These are phyloP conservation scores for Chara braunii DNA, from an alignment of 139 green algal genomes.

Conservation along the genomic window DNA sequence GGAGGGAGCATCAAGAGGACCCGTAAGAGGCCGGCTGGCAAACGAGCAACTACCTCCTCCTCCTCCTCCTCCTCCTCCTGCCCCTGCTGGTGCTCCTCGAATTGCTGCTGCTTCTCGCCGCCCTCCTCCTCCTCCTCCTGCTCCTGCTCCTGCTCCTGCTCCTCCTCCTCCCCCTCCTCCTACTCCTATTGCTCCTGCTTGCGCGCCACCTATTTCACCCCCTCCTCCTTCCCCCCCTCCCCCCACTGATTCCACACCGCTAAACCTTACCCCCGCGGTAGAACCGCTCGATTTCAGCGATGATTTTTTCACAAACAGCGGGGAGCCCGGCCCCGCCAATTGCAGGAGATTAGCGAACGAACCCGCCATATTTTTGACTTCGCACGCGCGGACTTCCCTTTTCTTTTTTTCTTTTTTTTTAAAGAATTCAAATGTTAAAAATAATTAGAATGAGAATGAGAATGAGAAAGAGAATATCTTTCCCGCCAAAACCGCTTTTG, in stretches of 20 bases:
- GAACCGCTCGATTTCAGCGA: neutral
- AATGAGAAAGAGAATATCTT: too few species aligned
- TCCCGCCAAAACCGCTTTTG: too few species aligned
- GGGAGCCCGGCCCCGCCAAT: conserved; percentile 20
- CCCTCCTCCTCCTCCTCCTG: neutral
- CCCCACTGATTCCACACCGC: conserved; percentile 1
- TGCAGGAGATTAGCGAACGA: conserved; percentile 39
- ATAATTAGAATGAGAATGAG: too few species aligned
- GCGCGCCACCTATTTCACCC: neutral
- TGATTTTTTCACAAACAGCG: conserved; percentile 16
- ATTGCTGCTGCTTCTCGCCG: neutral
- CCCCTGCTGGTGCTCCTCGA: neutral
- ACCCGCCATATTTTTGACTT: conserved; percentile 18
- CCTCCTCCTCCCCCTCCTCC: neutral
- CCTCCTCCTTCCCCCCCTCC: conserved; percentile 10
- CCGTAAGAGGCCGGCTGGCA: neutral
- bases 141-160: neutral
- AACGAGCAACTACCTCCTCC: neutral
- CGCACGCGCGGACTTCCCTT: neutral
- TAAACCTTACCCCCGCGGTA: neutral
- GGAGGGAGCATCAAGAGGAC: too few species aligned
- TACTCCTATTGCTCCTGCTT: neutral
- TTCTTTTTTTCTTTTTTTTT: too few species aligned
- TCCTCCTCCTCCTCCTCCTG: too few species aligned
- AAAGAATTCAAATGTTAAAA: too few species aligned